phyloP scores from a whole-genome alignment of 768 basidiomycete species.

The Lentinula detonsa region DNA sequence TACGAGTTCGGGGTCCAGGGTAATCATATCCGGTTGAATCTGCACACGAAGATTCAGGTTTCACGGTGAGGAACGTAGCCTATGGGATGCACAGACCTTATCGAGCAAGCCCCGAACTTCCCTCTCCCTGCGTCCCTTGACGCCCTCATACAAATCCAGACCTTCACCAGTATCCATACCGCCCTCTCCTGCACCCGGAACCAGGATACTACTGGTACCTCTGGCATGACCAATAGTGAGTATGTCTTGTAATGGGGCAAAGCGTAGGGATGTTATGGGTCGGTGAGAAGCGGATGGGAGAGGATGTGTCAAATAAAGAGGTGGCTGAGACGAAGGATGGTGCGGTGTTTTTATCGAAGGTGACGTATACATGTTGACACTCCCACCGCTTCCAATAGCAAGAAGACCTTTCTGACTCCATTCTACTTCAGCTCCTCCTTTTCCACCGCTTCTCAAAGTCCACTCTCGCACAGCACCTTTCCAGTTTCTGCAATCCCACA shows the following conservation, averaged over 20 bases:
- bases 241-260: slow-evolving; percentile 85
- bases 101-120: slow-evolving; percentile 90
- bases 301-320: slow-evolving; percentile 85
- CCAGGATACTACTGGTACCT: slow-evolving; percentile 80
- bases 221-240: slow-evolving; percentile 71
- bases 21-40: slow-evolving; percentile 92
- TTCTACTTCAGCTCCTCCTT: slow-evolving; percentile 61
- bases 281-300: slow-evolving; percentile 52
- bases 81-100: slow-evolving; percentile 44
- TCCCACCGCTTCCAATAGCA: slow-evolving; percentile 77
- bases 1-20: slow-evolving; percentile 72
- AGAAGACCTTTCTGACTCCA: slow-evolving; percentile 87
- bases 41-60: slow-evolving; percentile 19
- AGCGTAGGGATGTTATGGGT: slow-evolving; percentile 71
- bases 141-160: slow-evolving; percentile 84
- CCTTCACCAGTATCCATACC: slow-evolving; percentile 93
- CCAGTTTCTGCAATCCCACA: slow-evolving; percentile 98
- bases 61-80: too few relatives aligned
- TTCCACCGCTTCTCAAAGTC: slow-evolving; percentile 44
- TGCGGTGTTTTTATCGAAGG: slow-evolving; percentile 58
- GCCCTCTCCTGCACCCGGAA: slow-evolving; percentile 90
- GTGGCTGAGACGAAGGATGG: slow-evolving; percentile 47
- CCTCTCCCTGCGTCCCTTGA: slow-evolving; percentile 73
- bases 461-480: slow-evolving; percentile 78
- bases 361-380: slow-evolving; percentile 77